phyloP scores from a whole-genome alignment of 2,329 filamentous ascomycete genomes.

The Phaeosphaeriaceae sp. region DNA sequence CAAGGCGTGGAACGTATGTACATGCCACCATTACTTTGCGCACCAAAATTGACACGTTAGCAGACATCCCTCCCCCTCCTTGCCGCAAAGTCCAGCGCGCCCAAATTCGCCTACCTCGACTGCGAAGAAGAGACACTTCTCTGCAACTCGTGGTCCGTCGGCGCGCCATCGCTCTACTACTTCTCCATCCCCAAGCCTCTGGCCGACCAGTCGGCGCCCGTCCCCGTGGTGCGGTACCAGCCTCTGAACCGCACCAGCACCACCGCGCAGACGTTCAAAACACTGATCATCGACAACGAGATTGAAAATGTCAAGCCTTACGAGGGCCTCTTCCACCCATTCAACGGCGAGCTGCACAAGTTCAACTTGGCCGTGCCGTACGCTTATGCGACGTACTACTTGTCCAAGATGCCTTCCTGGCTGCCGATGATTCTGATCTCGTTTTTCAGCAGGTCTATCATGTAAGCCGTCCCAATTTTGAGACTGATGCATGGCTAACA shows the following conservation, averaged over 20 bases:
- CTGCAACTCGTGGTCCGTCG: constrained; percentile 75
- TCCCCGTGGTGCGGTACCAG: constrained; percentile 69
- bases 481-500: constrained; percentile 13
- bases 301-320: constrained; percentile 60
- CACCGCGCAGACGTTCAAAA: constrained; percentile 68
- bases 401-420: constrained; percentile 71
- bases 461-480: constrained; percentile 61
- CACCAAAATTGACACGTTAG: constrained; percentile 2
- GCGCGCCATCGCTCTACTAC: constrained; percentile 70
- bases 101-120: constrained; percentile 73
- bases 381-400: constrained; percentile 71
- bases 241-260: constrained; percentile 73
- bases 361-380: constrained; percentile 68
- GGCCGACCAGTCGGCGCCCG: constrained; percentile 69
- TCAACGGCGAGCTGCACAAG: constrained; percentile 71
- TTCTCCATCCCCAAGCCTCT: constrained; percentile 65
- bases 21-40: neutral
- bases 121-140: constrained; percentile 78
- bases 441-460: constrained; percentile 75
- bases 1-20: constrained; percentile 62
- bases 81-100: constrained; percentile 65
- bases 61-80: constrained; percentile 70
- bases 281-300: constrained; percentile 66
- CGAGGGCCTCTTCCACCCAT: constrained; percentile 77
- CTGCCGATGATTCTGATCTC: constrained; percentile 78